Conservation (phyloP, 2,329 filamentous ascomycete genomes). For the Phyllachora maydis region DNA sequence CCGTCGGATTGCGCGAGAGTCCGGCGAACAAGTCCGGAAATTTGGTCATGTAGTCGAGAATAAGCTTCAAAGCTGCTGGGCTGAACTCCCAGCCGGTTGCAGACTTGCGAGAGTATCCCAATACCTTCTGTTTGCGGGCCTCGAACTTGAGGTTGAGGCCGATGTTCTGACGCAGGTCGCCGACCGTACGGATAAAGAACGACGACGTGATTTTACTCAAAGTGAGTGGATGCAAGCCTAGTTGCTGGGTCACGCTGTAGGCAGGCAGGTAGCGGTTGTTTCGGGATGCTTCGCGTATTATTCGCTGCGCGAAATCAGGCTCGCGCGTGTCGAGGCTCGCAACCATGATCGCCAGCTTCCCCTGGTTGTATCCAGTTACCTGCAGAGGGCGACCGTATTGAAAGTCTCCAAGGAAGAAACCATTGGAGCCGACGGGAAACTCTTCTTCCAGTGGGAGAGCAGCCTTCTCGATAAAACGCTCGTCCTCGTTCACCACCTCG, state of each 20-base stretch:
- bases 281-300: constrained; percentile 50
- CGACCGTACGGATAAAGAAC: constrained; percentile 61
- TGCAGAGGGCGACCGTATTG: constrained; percentile 83
- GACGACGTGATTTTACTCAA: constrained; percentile 93
- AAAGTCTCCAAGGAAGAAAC: constrained; percentile 88
- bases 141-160: constrained; percentile 96
- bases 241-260: constrained; percentile 65
- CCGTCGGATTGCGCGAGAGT: constrained; percentile 68
- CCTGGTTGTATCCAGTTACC: constrained; percentile 50
- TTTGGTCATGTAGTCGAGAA: constrained; percentile 75
- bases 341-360: constrained; percentile 65
- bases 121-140: constrained; percentile 80
- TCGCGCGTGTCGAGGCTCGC: constrained; percentile 53
- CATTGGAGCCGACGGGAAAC: constrained; percentile 62
- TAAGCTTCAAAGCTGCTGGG: constrained; percentile 56
- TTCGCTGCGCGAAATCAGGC: constrained; percentile 56
- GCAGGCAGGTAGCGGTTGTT: constrained; percentile 66
- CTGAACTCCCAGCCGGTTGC: constrained; percentile 92
- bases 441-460: constrained; percentile 84
- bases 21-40: constrained; percentile 93
- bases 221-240: constrained; percentile 67
- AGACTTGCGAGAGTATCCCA: constrained; percentile 82
- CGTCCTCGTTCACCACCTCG: constrained; percentile 73
- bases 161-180: constrained; percentile 68
- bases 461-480: constrained; percentile 75